A percentile compares a stretch with the other conserved stretches of the same genome.
phyloP scores from a whole-genome alignment of 2,329 filamentous ascomycete genomes.

The Colletotrichum tanaceti region DNA sequence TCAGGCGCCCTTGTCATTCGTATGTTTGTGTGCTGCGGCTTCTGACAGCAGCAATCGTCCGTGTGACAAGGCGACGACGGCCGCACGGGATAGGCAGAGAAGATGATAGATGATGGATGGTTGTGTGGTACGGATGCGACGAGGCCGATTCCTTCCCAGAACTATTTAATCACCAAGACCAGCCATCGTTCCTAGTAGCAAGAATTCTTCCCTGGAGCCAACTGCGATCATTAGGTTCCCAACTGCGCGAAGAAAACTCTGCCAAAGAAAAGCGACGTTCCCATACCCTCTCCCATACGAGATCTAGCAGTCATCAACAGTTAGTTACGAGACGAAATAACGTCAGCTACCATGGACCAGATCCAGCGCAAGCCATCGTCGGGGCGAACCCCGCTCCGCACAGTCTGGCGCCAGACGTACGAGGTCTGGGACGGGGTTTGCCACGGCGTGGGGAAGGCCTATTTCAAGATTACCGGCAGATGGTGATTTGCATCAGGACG shows the following conservation, averaged over 20 bases:
- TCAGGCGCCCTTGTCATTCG: slow-evolving; percentile 5
- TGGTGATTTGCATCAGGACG: slow-evolving; percentile 23
- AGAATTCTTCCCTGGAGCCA: no score
- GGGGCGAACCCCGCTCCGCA: slow-evolving; percentile 48
- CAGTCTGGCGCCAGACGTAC: slow-evolving; percentile 50
- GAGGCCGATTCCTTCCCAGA: background rate
- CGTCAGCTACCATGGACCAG: slow-evolving; percentile 73
- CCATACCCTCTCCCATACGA: background rate
- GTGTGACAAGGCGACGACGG: background rate
- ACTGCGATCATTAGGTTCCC: no score
- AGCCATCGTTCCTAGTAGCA: no score
- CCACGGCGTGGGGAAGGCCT: slow-evolving; percentile 52
- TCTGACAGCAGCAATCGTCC: slow-evolving; percentile 12
- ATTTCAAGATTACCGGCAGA: slow-evolving; percentile 49
- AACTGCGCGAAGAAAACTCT: background rate
- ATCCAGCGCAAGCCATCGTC: slow-evolving; percentile 66
- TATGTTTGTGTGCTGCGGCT: slow-evolving; percentile 7
- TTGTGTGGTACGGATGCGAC: background rate
- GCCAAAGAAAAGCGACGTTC: no score
- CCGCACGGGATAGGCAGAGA: background rate
- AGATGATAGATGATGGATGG: no score
- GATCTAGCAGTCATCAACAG: background rate
- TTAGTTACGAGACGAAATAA: slow-evolving; percentile 13
- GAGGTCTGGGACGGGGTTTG: slow-evolving; percentile 55
- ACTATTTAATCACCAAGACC: background rate